These are phyloP conservation scores for Aphanomyces astaci DNA, from an alignment of 352 stramenopile species.

Conservation along the genomic window DNA sequence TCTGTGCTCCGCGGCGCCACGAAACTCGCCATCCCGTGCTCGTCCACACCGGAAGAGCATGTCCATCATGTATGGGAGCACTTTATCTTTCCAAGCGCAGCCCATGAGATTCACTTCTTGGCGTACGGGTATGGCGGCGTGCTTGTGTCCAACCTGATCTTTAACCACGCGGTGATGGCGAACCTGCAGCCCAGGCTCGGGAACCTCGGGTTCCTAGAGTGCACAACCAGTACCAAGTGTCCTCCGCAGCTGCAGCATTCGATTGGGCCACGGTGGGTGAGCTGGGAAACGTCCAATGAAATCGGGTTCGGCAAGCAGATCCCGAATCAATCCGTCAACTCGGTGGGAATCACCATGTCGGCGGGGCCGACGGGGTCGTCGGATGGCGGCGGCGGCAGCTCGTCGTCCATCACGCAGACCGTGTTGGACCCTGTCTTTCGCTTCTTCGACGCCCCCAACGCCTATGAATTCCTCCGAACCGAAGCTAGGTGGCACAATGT, in stretches of 20 bases:
- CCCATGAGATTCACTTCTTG: slow-evolving; percentile 85
- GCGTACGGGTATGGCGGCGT: slow-evolving; percentile 78
- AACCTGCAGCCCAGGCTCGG: slow-evolving; percentile 73
- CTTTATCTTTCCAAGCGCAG: slow-evolving; percentile 70
- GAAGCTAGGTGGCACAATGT: slow-evolving; percentile 30
- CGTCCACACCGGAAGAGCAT: slow-evolving; percentile 80
- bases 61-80: slow-evolving; percentile 83
- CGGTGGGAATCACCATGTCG: slow-evolving; percentile 63
- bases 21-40: slow-evolving; percentile 79
- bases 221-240: slow-evolving; percentile 67
- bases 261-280: slow-evolving; percentile 72
- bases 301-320: slow-evolving; percentile 52
- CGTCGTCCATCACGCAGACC: slow-evolving; percentile 44
- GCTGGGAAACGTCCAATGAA: slow-evolving; percentile 60
- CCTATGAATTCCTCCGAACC: slow-evolving; percentile 67
- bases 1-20: slow-evolving; percentile 49
- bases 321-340: slow-evolving; percentile 29
- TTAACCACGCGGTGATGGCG: slow-evolving; percentile 56
- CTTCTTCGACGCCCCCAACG: slow-evolving; percentile 64
- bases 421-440: slow-evolving; percentile 75
- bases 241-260: slow-evolving; percentile 67
- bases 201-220: slow-evolving; percentile 84
- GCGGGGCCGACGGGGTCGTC: slow-evolving; percentile 43
- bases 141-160: slow-evolving; percentile 70
- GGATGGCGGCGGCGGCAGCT: slow-evolving; percentile 13